phyloP scores from a whole-genome alignment of 768 basidiomycete species.

The Calocera viscosa region DNA sequence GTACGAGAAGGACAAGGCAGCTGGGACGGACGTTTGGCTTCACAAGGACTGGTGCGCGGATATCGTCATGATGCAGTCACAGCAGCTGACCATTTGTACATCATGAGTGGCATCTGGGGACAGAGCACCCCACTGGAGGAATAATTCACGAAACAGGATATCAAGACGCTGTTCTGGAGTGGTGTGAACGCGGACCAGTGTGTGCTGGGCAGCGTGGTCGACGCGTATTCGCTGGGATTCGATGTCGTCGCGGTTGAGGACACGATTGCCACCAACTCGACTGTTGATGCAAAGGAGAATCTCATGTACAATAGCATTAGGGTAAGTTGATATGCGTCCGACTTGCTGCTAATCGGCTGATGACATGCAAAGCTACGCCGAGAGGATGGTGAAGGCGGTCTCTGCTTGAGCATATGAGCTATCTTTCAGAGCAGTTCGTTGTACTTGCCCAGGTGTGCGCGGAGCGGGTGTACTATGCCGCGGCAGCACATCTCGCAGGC shows the following conservation, averaged over 20 bases:
- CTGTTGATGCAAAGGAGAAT: background rate
- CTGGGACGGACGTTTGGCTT: background rate
- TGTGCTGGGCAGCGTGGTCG: background rate
- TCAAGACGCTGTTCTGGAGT: background rate
- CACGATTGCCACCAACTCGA: background rate
- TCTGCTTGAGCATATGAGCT: background rate
- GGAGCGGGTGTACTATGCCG: too few relatives aligned
- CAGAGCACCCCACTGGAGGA: background rate
- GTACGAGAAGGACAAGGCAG: background rate
- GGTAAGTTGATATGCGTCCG: background rate
- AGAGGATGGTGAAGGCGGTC: background rate
- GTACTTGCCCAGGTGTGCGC: too few relatives aligned
- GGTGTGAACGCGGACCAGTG: background rate
- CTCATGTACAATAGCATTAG: background rate
- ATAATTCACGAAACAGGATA: background rate
- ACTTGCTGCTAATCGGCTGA: background rate
- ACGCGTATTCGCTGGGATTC: background rate
- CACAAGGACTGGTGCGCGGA: background rate
- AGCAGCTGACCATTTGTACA: background rate
- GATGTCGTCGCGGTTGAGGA: background rate
- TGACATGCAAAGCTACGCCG: background rate
- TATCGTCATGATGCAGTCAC: background rate
- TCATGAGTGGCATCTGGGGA: background rate
- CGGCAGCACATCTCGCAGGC: too few relatives aligned
- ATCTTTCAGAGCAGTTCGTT: too few relatives aligned